Conservation (phyloP, 2,329 filamentous ascomycete genomes). For the Phaeosphaeriaceae sp. region DNA sequence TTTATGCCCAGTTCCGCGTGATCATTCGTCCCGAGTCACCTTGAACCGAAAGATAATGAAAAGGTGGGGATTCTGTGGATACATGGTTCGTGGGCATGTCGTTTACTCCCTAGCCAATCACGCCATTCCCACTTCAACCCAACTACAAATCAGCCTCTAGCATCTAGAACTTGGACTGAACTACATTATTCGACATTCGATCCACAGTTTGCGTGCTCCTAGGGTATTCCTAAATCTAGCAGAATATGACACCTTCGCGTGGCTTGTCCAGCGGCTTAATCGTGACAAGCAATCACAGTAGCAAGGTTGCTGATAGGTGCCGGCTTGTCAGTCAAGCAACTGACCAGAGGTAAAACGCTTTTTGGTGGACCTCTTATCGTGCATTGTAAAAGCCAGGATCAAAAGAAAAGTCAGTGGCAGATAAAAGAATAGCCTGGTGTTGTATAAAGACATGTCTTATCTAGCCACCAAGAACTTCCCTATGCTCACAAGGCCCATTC, state of each 20-base stretch:
- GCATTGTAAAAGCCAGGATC: background rate
- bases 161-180: background rate
- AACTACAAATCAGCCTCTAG: conserved; percentile 28
- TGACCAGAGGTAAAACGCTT: background rate
- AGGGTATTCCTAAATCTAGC: background rate
- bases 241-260: conserved; percentile 4
- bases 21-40: conserved; percentile 15
- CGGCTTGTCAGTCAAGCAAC: too few species aligned
- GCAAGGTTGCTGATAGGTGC: background rate
- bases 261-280: background rate
- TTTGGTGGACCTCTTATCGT: background rate
- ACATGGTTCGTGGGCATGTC: conserved; percentile 29
- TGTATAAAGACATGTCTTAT: conserved; percentile 11
- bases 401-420: background rate
- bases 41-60: conserved; percentile 8
- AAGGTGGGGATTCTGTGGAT: conserved; percentile 9
- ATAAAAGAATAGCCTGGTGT: background rate
- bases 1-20: conserved; percentile 6
- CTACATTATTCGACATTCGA: conserved; percentile 15
- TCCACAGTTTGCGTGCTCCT: conserved; percentile 36
- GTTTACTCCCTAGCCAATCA: conserved; percentile 40
- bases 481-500: conserved; percentile 7
- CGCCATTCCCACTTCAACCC: conserved; percentile 35
- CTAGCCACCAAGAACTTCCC: conserved; percentile 5
- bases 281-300: background rate